A percentile compares a stretch with the other conserved stretches of the same genome.
These are phyloP conservation scores for Mycena maculata DNA, from an alignment of 768 basidiomycete genomes.

Conservation along the genomic window DNA sequence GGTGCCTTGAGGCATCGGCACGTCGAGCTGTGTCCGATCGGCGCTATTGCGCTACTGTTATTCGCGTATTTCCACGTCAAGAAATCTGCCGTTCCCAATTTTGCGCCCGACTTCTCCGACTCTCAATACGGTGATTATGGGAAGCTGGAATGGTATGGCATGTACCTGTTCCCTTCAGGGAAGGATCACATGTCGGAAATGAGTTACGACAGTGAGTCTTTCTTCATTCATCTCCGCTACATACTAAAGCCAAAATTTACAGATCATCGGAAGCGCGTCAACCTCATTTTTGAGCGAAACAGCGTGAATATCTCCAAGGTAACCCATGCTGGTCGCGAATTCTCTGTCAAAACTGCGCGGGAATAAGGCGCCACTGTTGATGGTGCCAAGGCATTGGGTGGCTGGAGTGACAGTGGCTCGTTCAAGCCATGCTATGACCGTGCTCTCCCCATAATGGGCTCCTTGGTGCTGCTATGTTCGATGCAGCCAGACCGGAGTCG, in stretches of 20 bases:
- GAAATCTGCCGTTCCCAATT: constrained; percentile 31
- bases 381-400: constrained; percentile 46
- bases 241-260: background rate
- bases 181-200: constrained; percentile 8
- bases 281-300: constrained; percentile 40
- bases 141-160: constrained; percentile 42
- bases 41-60: constrained; percentile 41
- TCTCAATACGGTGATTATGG: constrained; percentile 41
- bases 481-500: constrained; percentile 39
- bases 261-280: constrained; percentile 45
- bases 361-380: constrained; percentile 41
- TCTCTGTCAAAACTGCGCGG: constrained; percentile 43
- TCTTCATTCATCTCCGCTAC: background rate
- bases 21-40: constrained; percentile 46
- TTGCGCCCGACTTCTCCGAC: constrained; percentile 43
- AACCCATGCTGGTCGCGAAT: constrained; percentile 46
- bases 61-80: constrained; percentile 47
- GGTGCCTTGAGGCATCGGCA: constrained; percentile 42
- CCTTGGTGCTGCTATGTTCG: constrained; percentile 47
- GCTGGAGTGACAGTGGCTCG: constrained; percentile 43
- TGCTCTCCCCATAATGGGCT: constrained; percentile 43
- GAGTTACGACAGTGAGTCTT: constrained; percentile 13
- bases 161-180: constrained; percentile 38
- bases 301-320: constrained; percentile 42
- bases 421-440: constrained; percentile 45